Conservation (phyloP, 768 basidiomycete species). For the Trametes punicea region DNA sequence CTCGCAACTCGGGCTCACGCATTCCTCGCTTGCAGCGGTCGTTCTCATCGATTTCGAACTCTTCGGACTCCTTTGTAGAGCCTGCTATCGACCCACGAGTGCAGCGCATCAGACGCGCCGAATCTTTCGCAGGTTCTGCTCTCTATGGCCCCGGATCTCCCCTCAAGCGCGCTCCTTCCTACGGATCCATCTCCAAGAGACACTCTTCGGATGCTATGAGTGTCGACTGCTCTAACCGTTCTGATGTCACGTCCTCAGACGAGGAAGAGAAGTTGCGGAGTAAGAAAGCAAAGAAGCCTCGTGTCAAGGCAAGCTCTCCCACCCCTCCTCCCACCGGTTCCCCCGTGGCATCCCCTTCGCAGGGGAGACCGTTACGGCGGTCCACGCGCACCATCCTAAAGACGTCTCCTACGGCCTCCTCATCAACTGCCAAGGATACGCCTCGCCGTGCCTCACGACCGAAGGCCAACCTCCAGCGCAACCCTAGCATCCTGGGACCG, state of each 20-base stretch:
- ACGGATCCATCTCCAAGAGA: conserved; percentile 36
- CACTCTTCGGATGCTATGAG: conserved; percentile 30
- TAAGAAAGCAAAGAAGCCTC: conserved; percentile 59
- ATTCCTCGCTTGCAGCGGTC: conserved; percentile 26
- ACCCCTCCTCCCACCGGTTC: conserved; percentile 25
- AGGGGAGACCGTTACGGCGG: conserved; percentile 19
- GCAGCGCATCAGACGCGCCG: conserved; percentile 49
- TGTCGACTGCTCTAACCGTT: conserved; percentile 26
- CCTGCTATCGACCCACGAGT: conserved; percentile 43
- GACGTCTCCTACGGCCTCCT: conserved; percentile 2
- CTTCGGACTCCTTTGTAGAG: conserved; percentile 33
- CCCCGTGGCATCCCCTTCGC: conserved; percentile 17
- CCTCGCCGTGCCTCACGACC: conserved; percentile 24
- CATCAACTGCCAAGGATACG: conserved; percentile 23
- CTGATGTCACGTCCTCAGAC: conserved; percentile 52
- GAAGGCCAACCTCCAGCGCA: conserved; percentile 49
- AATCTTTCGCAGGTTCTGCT: conserved; percentile 40
- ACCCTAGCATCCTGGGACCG: conserved; percentile 64
- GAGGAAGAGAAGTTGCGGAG: conserved; percentile 70
- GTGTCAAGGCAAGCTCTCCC: conserved; percentile 38
- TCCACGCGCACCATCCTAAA: conserved; percentile 20
- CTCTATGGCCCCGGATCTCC: conserved; percentile 23
- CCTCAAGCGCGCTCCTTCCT: conserved; percentile 59
- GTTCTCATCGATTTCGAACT: conserved; percentile 42
- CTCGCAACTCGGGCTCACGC: conserved; percentile 27